A percentile compares a stretch with the other conserved stretches of the same genome.
Evolutionary conservation across 139 green algal genomes (phyloP).

Genomic region (Tetraselmis chui): DNA sequence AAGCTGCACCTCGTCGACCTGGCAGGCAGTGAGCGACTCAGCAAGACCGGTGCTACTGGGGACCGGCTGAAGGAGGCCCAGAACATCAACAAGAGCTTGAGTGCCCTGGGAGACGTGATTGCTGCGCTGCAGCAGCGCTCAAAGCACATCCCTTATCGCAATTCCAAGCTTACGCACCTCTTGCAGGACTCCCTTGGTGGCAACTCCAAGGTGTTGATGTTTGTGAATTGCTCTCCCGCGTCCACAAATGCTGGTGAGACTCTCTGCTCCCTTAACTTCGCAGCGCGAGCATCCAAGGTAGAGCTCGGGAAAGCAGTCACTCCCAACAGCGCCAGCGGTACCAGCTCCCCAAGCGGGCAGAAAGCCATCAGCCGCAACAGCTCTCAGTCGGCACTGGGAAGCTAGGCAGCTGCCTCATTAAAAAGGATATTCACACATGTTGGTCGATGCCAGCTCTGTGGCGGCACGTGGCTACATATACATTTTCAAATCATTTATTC

Average conservation of each 20-base stretch:
- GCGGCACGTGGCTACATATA: too few species aligned
- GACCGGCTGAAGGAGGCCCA: conserved; percentile 67
- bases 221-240: conserved; percentile 27
- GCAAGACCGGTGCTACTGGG: conserved; percentile 37
- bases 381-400: neutral
- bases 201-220: conserved; percentile 39
- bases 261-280: conserved; percentile 59
- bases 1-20: conserved; percentile 37
- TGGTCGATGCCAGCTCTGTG: too few species aligned
- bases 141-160: conserved; percentile 54
- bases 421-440: too few species aligned
- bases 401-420: too few species aligned
- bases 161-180: conserved; percentile 18
- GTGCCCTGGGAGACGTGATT: conserved; percentile 61
- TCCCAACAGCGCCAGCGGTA: neutral
- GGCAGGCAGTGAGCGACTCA: conserved; percentile 27
- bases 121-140: conserved; percentile 49
- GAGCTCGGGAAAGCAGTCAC: conserved; percentile 20
- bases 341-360: neutral
- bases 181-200: conserved; percentile 51
- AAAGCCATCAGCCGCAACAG: neutral
- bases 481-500: too few species aligned
- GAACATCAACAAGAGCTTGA: conserved; percentile 72
- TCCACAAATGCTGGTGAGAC: conserved; percentile 46
- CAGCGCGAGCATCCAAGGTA: conserved; percentile 47